Conservation (phyloP, 495 filamentous ascomycete species). For the Podospora pseudocomata region DNA sequence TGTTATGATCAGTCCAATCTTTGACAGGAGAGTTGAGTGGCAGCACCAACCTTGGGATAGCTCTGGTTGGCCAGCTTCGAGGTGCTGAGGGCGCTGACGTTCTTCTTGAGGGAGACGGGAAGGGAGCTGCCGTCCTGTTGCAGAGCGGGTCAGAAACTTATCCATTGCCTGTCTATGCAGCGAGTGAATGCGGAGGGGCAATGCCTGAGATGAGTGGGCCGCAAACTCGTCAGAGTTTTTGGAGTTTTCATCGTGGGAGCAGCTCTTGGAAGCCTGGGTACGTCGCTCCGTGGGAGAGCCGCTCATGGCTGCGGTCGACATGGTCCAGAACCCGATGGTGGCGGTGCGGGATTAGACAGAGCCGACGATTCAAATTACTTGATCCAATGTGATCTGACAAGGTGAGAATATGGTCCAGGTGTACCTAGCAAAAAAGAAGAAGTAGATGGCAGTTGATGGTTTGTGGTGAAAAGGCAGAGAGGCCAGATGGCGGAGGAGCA, state of each 20-base stretch:
- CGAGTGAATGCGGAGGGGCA: not conserved
- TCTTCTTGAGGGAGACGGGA: constrained; percentile 37
- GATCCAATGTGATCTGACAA: constrained; percentile 17
- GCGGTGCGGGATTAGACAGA: constrained; percentile 13
- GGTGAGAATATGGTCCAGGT: constrained; percentile 32
- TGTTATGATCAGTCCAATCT: constrained; percentile 36
- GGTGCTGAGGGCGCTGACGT: constrained; percentile 41
- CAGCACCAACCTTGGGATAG: constrained; percentile 38
- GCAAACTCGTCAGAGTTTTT: constrained; percentile 25
- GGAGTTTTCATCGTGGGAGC: constrained; percentile 45
- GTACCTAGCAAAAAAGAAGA: constrained; percentile 23
- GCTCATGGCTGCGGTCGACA: constrained; percentile 46
- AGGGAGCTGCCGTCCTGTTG: constrained; percentile 12
- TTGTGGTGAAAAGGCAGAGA: not conserved
- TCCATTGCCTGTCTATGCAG: not conserved
- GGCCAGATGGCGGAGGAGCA: not conserved
- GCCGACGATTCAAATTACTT: constrained; percentile 13
- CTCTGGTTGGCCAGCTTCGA: constrained; percentile 50
- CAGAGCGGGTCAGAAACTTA: not conserved
- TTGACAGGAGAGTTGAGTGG: not conserved
- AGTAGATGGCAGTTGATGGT: constrained; percentile 23
- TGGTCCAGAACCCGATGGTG: constrained; percentile 25
- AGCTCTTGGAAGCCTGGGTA: constrained; percentile 30
- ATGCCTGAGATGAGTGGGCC: constrained; percentile 17
- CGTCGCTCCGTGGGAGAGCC: constrained; percentile 50